Percentiles rank a stretch among this genome's conserved stretches.
Evolutionary conservation across 2,329 filamentous ascomycete genomes (phyloP).

Genomic region (Sclerotinia subarctica): DNA sequence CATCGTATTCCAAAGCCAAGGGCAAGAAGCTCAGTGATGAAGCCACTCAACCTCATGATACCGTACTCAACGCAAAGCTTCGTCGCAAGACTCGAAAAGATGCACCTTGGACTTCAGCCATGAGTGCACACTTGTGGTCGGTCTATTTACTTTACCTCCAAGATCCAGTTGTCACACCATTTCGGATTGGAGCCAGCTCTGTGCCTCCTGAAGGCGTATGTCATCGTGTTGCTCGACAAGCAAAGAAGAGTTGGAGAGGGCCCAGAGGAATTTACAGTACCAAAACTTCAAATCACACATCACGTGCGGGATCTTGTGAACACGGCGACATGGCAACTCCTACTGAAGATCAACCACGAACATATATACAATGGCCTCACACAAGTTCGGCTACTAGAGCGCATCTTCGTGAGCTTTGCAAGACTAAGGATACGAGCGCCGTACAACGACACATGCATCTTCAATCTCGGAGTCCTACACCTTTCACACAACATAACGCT

Average conservation of each 20-base stretch:
- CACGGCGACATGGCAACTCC: conserved; percentile 57
- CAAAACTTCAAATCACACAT: conserved; percentile 2
- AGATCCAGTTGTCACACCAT: conserved; percentile 65
- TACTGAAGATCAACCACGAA: conserved; percentile 46
- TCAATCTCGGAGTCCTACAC: conserved; percentile 53
- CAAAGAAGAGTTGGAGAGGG: conserved; percentile 65
- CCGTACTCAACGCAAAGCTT: conserved; percentile 30
- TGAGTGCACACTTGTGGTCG: conserved; percentile 64
- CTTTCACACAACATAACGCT: conserved; percentile 52
- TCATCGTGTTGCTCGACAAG: conserved; percentile 61
- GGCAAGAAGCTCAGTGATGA: conserved; percentile 22
- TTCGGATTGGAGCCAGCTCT: conserved; percentile 60
- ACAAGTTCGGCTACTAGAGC: conserved; percentile 60
- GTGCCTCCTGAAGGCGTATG: conserved; percentile 65
- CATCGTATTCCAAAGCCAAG: conserved; percentile 31
- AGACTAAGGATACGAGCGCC: conserved; percentile 48
- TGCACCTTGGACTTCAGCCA: conserved; percentile 61
- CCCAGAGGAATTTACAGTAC: conserved; percentile 42
- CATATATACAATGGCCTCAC: conserved; percentile 62
- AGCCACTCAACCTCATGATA: conserved; percentile 5
- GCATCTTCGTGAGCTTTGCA: conserved; percentile 62
- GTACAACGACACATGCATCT: conserved; percentile 45
- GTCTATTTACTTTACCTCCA: conserved; percentile 63
- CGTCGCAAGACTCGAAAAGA: conserved; percentile 38
- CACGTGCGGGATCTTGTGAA: conserved; percentile 28